Evolutionary conservation across 495 filamentous ascomycete genomes (phyloP), one percentile per base, ranked within the genome.

Genomic region (Aspergillus avenaceus): DNA sequence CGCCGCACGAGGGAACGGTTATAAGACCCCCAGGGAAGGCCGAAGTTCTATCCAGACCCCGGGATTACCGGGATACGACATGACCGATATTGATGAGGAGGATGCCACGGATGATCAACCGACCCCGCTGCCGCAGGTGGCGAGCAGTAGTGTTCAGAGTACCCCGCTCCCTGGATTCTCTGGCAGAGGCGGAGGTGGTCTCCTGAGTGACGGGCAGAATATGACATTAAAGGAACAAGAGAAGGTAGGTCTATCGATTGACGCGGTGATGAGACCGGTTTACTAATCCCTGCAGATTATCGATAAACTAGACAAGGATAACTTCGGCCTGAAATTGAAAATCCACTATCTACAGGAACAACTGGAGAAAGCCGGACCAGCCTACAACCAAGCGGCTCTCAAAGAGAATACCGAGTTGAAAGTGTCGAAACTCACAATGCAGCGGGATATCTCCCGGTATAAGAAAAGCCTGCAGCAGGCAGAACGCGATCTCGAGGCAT

Each of bases 381-480:
- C 87, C 27, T 90, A 89, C 73, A 91, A 90, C 62, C 86, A 92
- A 56, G 80, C 82, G 18, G 88, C 95, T 0, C 71, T 98, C 11
- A 86, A 86, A 61, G 93, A 98, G 70, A 97, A 97, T 58, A 92
- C 91, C 14, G 91, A 96, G 52, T 82, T 98, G 32, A 97, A 97
- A 69, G 88, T 96, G 45, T 82, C 91, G 62, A 85, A 86, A 62
- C 76, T 92, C 45, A 91, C 87, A 1, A 85, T 97, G 78, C 84
- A 91, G 60, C 80, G 83, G 41, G 93, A 98, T 53, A 79, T 98
- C 11, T 80, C 84, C 42, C 81, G 82, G 44, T 93, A 91, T 67
- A 84, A 84, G 59, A 96, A 96, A 64, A 82, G 79, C 7, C 73
- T 98, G 12, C 77, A 75, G 27, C 73, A 79, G 31, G 90, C 90